These are phyloP conservation scores for Haematococcus sp. DNA, from an alignment of 139 green algal genomes.

Conservation along the genomic window DNA sequence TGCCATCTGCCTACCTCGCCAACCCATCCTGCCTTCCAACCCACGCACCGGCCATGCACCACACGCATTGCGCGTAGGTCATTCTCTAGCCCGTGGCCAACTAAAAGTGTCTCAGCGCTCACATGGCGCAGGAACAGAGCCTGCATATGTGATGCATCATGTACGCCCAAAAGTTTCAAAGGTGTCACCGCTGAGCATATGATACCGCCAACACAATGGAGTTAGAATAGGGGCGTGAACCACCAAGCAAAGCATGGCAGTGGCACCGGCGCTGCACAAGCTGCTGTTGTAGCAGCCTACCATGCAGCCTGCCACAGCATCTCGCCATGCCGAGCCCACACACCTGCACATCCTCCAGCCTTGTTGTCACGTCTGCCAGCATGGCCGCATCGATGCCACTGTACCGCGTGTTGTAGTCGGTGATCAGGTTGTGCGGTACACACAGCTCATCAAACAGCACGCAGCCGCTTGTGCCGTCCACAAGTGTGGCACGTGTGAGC, in stretches of 20 bases:
- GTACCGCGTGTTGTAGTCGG: constrained; percentile 87
- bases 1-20: too few species aligned
- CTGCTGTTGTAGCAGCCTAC: too few species aligned
- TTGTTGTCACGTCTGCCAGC: constrained; percentile 61
- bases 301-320: neutral
- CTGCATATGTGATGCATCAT: neutral
- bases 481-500: constrained; percentile 65
- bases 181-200: neutral
- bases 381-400: constrained; percentile 80
- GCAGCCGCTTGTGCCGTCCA: constrained; percentile 32
- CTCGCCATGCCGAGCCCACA: neutral
- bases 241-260: neutral
- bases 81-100: constrained; percentile 92
- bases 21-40: too few species aligned
- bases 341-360: constrained; percentile 65
- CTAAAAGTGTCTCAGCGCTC: constrained; percentile 69
- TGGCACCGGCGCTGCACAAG: too few species aligned
- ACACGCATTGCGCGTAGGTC: constrained; percentile 75
- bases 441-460: constrained; percentile 83
- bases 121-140: constrained; percentile 29
- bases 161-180: neutral
- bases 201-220: too few species aligned
- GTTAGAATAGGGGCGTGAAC: neutral
- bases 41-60: constrained; percentile 46
- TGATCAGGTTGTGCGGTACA: constrained; percentile 74